Evolutionary conservation across 2,329 filamentous ascomycete species (phyloP).

Genomic region (Capronia epimyces): DNA sequence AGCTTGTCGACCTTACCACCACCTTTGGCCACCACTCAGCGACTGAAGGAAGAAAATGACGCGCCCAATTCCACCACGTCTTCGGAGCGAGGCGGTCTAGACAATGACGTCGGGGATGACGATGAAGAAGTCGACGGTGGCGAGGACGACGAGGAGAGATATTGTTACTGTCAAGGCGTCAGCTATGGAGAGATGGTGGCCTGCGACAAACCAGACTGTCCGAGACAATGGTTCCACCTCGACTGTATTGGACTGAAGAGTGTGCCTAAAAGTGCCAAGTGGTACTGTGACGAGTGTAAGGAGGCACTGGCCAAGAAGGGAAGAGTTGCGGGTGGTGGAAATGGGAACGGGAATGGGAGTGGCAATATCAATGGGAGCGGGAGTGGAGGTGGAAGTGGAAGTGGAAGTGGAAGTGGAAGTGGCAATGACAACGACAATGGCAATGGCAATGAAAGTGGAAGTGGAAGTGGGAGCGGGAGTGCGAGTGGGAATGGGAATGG

Average conservation of each 20-base stretch:
- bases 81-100: slow-evolving; percentile 31
- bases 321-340: slow-evolving; percentile 7
- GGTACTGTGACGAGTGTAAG: slow-evolving; percentile 77
- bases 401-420: no score
- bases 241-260: slow-evolving; percentile 74
- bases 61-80: slow-evolving; percentile 11
- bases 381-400: no score
- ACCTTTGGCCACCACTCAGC: background rate
- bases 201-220: slow-evolving; percentile 67
- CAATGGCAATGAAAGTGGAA: no score
- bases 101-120: slow-evolving; percentile 16
- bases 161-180: slow-evolving; percentile 74
- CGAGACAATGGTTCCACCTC: slow-evolving; percentile 77
- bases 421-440: no score
- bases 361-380: background rate
- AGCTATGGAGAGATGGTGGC: slow-evolving; percentile 83
- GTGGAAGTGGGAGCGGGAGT: no score
- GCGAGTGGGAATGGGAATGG: no score
- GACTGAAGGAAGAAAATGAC: slow-evolving; percentile 14
- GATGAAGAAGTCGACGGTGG: slow-evolving; percentile 36
- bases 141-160: slow-evolving; percentile 65
- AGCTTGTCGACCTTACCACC: slow-evolving; percentile 27
- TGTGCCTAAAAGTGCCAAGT: slow-evolving; percentile 74
- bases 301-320: slow-evolving; percentile 36
- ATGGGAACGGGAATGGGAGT: slow-evolving; percentile 7